These are phyloP conservation scores for Tagetes patula DNA, from an alignment of 129 eudicot species.

Conservation along the genomic window DNA sequence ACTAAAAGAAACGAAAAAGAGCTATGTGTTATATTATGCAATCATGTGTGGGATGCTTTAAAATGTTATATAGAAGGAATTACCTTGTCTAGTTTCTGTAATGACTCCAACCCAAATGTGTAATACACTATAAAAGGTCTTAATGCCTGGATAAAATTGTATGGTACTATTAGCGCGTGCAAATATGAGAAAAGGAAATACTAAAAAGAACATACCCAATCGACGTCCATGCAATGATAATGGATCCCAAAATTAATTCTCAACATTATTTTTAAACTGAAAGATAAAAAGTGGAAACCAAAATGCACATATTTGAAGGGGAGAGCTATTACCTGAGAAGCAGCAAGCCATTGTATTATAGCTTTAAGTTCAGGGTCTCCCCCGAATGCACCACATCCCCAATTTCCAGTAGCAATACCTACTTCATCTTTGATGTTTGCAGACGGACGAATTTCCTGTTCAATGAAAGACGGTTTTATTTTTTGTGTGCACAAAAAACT, in stretches of 20 bases:
- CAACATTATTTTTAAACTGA: not conserved
- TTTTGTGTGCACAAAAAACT: not conserved
- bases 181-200: not conserved
- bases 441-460: constrained; percentile 16
- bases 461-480: constrained; percentile 3
- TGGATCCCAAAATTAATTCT: not conserved
- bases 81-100: constrained; percentile 59
- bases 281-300: not conserved
- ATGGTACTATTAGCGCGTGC: not conserved
- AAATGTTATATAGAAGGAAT: not conserved
- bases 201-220: not conserved
- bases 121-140: constrained; percentile 71
- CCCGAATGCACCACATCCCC: constrained; percentile 99
- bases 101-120: constrained; percentile 60
- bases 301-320: constrained; percentile 20
- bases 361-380: constrained; percentile 96
- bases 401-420: constrained; percentile 90
- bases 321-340: constrained; percentile 68
- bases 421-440: constrained; percentile 38
- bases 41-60: constrained; percentile 11
- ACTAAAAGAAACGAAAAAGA: not conserved
- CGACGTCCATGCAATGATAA: not conserved
- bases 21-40: not conserved
- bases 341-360: constrained; percentile 93
- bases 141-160: constrained; percentile 44